A percentile compares a stretch with the other conserved stretches of the same genome.
Evolutionary conservation across 2,329 filamentous ascomycete genomes (phyloP).

Genomic region (Aureobasidium lini): DNA sequence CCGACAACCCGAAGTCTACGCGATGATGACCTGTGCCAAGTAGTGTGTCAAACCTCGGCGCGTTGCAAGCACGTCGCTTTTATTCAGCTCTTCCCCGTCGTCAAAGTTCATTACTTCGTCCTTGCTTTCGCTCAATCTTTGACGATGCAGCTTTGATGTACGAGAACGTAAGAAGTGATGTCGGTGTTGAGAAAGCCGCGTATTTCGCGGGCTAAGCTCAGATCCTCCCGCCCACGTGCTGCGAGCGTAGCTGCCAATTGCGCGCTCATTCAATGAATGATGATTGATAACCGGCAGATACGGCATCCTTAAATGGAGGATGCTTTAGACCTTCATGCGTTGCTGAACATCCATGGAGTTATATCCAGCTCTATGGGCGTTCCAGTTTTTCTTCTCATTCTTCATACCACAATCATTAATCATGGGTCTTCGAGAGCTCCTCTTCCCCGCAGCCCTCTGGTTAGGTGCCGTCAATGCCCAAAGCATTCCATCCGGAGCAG

Average conservation of each 20-base stretch:
- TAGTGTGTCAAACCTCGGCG: neutral
- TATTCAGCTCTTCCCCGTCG: neutral
- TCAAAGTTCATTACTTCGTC: neutral
- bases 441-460: neutral
- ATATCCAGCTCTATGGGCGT: neutral
- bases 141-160: neutral
- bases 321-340: neutral
- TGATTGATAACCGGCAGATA: neutral
- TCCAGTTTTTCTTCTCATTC: neutral
- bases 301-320: neutral
- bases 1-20: neutral
- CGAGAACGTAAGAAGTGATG: neutral
- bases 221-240: neutral
- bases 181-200: neutral
- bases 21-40: neutral
- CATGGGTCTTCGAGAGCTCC: neutral
- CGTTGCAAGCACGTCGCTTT: neutral
- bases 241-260: slow-evolving; percentile 2
- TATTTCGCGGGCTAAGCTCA: neutral
- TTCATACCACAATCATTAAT: slow-evolving; percentile 2
- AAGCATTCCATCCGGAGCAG: slow-evolving; percentile 11
- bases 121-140: neutral
- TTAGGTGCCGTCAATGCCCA: neutral
- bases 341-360: neutral
- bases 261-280: neutral